A percentile compares a stretch with the other conserved stretches of the same genome.
These are phyloP conservation scores for Cicer yamashitae DNA, from an alignment of 306 rosid genomes.

Conservation along the genomic window DNA sequence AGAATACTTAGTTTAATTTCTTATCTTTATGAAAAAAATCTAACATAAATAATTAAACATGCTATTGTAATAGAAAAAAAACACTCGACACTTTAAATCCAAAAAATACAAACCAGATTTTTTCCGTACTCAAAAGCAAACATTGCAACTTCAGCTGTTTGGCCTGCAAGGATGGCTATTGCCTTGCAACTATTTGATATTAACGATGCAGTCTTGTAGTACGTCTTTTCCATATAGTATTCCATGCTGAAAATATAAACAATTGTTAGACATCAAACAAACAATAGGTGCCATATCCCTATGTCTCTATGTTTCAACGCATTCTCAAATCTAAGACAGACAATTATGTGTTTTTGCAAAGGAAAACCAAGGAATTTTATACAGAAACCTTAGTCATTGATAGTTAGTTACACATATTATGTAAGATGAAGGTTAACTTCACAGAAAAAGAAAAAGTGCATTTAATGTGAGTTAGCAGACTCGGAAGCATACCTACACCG, in stretches of 20 bases:
- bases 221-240: conserved; percentile 85
- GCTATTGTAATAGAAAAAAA: conserved; percentile 13
- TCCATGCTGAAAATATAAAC: conserved; percentile 84
- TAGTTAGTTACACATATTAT: not conserved
- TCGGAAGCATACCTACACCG: conserved; percentile 77
- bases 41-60: conserved; percentile 15
- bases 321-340: conserved; percentile 16
- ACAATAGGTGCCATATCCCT: conserved; percentile 13
- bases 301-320: conserved; percentile 1
- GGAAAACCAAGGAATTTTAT: not conserved
- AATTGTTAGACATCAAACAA: conserved; percentile 29
- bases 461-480: conserved; percentile 37
- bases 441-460: conserved; percentile 22
- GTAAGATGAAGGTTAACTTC: conserved; percentile 25
- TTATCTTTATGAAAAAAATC: conserved; percentile 36
- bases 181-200: conserved; percentile 98
- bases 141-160: conserved; percentile 82
- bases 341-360: conserved; percentile 10
- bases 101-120: conserved; percentile 80
- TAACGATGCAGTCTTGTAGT: conserved; percentile 93
- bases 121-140: conserved; percentile 91
- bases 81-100: conserved; percentile 30
- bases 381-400: not conserved
- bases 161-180: conserved; percentile 94
- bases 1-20: conserved; percentile 28